phyloP scores from a whole-genome alignment of 2,329 filamentous ascomycete species.

The Laburnicola sp. region DNA sequence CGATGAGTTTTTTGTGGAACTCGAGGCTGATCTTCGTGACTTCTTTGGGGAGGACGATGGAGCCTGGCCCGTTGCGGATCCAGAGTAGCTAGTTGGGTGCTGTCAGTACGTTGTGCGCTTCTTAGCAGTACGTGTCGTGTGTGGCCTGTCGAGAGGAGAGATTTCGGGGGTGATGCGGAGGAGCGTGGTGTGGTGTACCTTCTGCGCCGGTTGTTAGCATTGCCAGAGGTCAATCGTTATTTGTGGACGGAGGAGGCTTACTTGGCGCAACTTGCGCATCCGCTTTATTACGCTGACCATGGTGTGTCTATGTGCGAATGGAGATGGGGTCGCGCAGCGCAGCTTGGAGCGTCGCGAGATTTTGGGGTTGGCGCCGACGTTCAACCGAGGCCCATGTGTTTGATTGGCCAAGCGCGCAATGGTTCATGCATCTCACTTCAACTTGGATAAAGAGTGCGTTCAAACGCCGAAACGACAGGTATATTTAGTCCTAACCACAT shows the following conservation, averaged over 20 bases:
- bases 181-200: conserved; percentile 31
- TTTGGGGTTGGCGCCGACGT: conserved; percentile 20
- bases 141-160: not conserved
- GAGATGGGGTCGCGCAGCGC: conserved; percentile 24
- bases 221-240: not conserved
- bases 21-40: conserved; percentile 75
- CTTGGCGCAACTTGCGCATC: conserved; percentile 72
- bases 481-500: not conserved
- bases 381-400: conserved; percentile 5
- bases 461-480: conserved; percentile 6
- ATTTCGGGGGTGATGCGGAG: conserved; percentile 19
- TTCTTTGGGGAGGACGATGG: conserved; percentile 75
- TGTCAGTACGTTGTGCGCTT: conserved; percentile 10
- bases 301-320: conserved; percentile 27
- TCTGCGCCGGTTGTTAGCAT: conserved; percentile 32
- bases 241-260: conserved; percentile 50
- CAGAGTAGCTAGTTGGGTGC: conserved; percentile 62
- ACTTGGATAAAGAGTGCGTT: not conserved
- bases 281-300: conserved; percentile 67
- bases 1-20: conserved; percentile 61
- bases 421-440: not conserved
- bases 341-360: conserved; percentile 28
- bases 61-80: conserved; percentile 80
- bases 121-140: too few species aligned
- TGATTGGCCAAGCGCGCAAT: conserved; percentile 5